These are phyloP conservation scores for Xerocomus minutiporus DNA, from an alignment of 1,284 basidiomycete species.

Conservation along the genomic window DNA sequence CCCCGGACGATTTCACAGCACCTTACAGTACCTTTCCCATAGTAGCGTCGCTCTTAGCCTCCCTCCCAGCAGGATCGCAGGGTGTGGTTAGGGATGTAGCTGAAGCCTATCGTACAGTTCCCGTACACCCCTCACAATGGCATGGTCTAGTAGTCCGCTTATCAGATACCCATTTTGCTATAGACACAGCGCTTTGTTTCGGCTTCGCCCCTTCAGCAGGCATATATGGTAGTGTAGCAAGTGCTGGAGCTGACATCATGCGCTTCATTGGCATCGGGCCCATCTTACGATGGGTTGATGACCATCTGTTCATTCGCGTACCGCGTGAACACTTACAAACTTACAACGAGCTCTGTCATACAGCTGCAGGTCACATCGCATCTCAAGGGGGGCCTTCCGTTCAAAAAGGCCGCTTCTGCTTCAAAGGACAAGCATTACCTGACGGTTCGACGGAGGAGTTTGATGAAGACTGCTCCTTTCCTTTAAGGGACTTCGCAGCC, in stretches of 20 bases:
- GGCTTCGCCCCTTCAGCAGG: constrained; percentile 31
- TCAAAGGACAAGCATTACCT: no score
- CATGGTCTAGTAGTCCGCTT: neutral
- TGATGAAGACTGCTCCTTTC: neutral
- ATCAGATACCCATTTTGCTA: neutral
- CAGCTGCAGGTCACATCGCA: no score
- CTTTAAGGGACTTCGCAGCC: neutral
- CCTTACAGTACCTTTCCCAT: no score
- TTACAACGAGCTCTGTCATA: no score
- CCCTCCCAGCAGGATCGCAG: neutral
- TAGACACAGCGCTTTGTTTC: constrained; percentile 24
- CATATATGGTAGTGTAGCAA: constrained; percentile 28
- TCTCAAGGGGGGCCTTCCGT: no score
- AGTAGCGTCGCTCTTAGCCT: no score
- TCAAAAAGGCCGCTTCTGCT: no score
- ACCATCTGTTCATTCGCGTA: neutral
- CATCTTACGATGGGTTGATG: neutral
- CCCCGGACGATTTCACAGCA: no score
- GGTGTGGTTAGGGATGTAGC: constrained; percentile 2
- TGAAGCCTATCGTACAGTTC: constrained; percentile 6
- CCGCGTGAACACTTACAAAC: neutral
- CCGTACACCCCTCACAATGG: constrained; percentile 1
- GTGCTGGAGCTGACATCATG: constrained; percentile 32
- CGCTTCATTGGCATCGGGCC: neutral
- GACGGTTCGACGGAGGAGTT: neutral